Base-by-base conservation (phyloP, 1,139 yeast genomes). In the Lodderomyces metapsilosis region DNA sequence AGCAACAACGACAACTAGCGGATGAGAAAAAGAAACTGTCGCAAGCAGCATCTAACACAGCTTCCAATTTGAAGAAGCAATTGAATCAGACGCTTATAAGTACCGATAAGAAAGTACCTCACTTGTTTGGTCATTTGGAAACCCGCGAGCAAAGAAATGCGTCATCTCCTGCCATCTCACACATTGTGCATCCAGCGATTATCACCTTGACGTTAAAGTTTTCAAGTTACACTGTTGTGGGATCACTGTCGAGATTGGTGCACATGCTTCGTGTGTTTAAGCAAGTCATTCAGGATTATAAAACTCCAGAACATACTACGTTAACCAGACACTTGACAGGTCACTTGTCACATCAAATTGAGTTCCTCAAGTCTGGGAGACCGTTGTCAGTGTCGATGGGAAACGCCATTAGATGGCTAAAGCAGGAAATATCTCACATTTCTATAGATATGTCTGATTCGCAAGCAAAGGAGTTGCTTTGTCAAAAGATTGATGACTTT, bases 351-450 rank as follows among this genome's bases (percentile, higher is more conserved):
- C 89, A 86, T 55, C 99, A 94, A 63, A 94, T 94, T 51, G 98
- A 92, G 57, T 88, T 86, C 52, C 71, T 94, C 52, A 92, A 88
- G 56, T 81, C 91, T 9, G 92, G 97, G 1, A 80, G 99, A 49
- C 98, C 98, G 0, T 71, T 94, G 43, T 82, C 95, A 43, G 87
- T 91, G 8, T 80, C 96, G 1, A 94, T 94, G 98, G 98, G 99
- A 40, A 92, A 91, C 65, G 94, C 98, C 3, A 94, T 94, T 50
- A 80, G 98, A 53, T 89, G 97, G 96, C 74, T 94, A 50, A 94
- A 94, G 59, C 98, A 91, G 65, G 94, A 88, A 58, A 92, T 94
- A 43, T 83, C 96, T 1, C 76, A 79, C 42, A 79, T 84, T 43
- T 78, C 87, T 39, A 79, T 86, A 44, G 95, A 86, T 50, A 71